A percentile compares a stretch with the other conserved stretches of the same genome.
phyloP scores from a whole-genome alignment of 2,329 filamentous ascomycete species.

The Camillea tinctor region DNA sequence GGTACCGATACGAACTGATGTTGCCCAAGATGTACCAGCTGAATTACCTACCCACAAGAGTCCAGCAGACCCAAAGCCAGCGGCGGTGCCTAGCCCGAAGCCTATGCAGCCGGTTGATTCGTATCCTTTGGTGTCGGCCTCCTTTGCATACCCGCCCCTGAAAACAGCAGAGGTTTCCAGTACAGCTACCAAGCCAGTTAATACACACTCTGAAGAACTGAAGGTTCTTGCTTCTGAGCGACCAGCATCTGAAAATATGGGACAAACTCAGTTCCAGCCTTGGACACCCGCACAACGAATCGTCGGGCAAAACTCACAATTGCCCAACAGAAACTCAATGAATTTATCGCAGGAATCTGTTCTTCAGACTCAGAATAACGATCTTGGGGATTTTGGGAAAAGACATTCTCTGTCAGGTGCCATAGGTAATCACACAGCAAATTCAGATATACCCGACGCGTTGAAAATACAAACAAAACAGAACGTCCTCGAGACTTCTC shows the following conservation, averaged over 20 bases:
- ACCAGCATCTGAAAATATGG: neutral
- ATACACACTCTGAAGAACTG: constrained; percentile 5
- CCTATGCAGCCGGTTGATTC: constrained; percentile 17
- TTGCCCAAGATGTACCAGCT: constrained; percentile 15
- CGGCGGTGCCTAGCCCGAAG: constrained; percentile 1
- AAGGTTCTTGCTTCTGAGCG: constrained; percentile 11
- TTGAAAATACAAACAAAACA: constrained; percentile 19
- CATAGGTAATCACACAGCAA: constrained; percentile 4
- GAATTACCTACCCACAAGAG: constrained; percentile 25
- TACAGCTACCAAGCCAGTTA: neutral
- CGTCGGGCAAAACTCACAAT: constrained; percentile 5
- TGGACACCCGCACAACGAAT: constrained; percentile 18
- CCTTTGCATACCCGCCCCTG: constrained; percentile 28
- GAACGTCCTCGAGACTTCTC: constrained; percentile 6
- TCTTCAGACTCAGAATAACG: constrained; percentile 28
- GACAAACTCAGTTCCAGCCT: constrained; percentile 20
- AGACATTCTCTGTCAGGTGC: constrained; percentile 17
- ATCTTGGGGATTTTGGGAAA: constrained; percentile 22
- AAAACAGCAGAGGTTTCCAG: constrained; percentile 1
- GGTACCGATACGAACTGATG: constrained; percentile 10
- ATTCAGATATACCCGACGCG: constrained; percentile 10
- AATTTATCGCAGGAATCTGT: constrained; percentile 21
- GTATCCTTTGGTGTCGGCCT: constrained; percentile 30
- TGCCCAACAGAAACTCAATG: constrained; percentile 11
- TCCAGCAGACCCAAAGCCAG: constrained; percentile 16